Conservation (phyloP, 371 early-diverging fungal genomes). For the Apophysomyces variabilis region DNA sequence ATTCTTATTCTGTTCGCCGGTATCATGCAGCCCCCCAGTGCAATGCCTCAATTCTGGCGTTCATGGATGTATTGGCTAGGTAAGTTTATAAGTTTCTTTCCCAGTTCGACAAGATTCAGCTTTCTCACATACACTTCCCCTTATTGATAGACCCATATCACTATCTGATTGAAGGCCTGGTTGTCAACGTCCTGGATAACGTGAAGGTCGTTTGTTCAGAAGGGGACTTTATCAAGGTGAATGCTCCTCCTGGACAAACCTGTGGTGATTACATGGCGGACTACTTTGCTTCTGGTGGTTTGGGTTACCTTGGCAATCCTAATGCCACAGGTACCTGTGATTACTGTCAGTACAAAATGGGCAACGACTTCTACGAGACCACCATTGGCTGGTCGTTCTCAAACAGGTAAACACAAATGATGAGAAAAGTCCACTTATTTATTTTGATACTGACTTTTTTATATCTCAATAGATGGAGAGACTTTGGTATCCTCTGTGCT, state of each 20-base stretch:
- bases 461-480: conserved; percentile 34
- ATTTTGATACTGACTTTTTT: not conserved
- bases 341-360: conserved; percentile 67
- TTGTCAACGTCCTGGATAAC: conserved; percentile 70
- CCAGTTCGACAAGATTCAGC: not conserved
- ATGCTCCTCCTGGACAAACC: conserved; percentile 63
- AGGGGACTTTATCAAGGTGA: conserved; percentile 52
- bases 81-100: conserved; percentile 1
- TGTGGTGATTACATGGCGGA: conserved; percentile 67
- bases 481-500: conserved; percentile 69
- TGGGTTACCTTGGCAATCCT: conserved; percentile 62
- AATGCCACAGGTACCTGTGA: conserved; percentile 59
- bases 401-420: conserved; percentile 41
- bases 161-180: conserved; percentile 77
- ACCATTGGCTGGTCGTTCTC: conserved; percentile 64
- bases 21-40: conserved; percentile 65
- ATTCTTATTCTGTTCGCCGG: conserved; percentile 76
- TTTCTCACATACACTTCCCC: not conserved
- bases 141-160: conserved; percentile 57
- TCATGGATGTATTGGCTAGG: conserved; percentile 83
- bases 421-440: not conserved
- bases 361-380: conserved; percentile 60
- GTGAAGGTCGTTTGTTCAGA: conserved; percentile 57
- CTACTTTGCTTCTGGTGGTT: conserved; percentile 50
- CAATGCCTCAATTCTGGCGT: conserved; percentile 80